Percentiles rank a stretch among this genome's conserved stretches.
phyloP scores from a whole-genome alignment of 2,329 filamentous ascomycete genomes.

The Aspergillus sp. region DNA sequence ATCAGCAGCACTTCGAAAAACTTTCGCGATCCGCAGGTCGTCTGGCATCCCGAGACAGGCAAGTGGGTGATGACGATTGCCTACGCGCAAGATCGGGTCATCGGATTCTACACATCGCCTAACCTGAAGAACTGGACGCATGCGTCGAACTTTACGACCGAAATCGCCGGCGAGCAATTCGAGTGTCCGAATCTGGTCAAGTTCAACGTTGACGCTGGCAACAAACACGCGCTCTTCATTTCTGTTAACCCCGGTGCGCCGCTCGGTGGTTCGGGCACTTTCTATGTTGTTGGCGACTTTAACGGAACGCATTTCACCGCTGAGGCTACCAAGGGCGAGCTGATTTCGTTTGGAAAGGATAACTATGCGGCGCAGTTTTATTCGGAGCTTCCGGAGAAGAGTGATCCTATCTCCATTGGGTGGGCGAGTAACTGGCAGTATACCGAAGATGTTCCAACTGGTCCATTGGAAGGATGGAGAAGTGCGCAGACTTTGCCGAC shows the following conservation, averaged over 20 bases:
- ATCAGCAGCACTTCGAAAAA: slow-evolving; percentile 51
- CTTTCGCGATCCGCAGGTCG: slow-evolving; percentile 64
- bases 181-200: slow-evolving; percentile 61
- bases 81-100: slow-evolving; percentile 50
- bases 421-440: slow-evolving; percentile 62
- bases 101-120: slow-evolving; percentile 59
- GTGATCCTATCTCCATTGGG: slow-evolving; percentile 45
- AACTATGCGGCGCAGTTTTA: slow-evolving; percentile 53
- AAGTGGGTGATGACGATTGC: slow-evolving; percentile 57
- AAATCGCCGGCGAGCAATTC: slow-evolving; percentile 53
- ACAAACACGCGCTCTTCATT: slow-evolving; percentile 22
- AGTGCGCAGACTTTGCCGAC: slow-evolving; percentile 51
- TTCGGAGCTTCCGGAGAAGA: slow-evolving; percentile 37
- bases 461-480: slow-evolving; percentile 48
- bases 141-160: slow-evolving; percentile 55
- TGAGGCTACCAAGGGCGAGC: slow-evolving; percentile 13
- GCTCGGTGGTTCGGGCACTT: slow-evolving; percentile 42
- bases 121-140: slow-evolving; percentile 57
- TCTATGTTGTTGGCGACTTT: slow-evolving; percentile 27
- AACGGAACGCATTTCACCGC: slow-evolving; percentile 56
- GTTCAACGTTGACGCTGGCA: slow-evolving; percentile 42
- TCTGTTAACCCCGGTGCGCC: slow-evolving; percentile 33
- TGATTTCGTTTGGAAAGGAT: slow-evolving; percentile 27
- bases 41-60: slow-evolving; percentile 48
- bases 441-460: slow-evolving; percentile 50